phyloP scores from a whole-genome alignment of 1,284 basidiomycete species.

The Naganishia cerealis region DNA sequence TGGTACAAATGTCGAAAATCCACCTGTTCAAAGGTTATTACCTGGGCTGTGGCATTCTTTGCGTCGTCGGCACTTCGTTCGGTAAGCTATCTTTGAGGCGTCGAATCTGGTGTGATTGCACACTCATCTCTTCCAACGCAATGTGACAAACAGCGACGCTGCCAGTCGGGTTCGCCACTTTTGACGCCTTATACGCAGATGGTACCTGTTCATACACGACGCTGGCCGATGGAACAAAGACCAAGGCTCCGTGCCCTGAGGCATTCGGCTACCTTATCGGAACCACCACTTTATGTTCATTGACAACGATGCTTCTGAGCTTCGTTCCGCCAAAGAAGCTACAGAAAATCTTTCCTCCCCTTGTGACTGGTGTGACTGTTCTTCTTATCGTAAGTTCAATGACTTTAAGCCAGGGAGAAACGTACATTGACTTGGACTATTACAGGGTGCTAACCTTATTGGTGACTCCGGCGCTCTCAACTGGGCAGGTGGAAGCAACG shows the following conservation, averaged over 20 bases:
- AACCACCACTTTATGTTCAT: conserved; percentile 71
- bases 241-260: conserved; percentile 67
- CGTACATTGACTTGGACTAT: conserved; percentile 14
- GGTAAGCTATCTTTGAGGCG: background rate
- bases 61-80: conserved; percentile 61
- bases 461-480: conserved; percentile 71
- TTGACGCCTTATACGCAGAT: conserved; percentile 70
- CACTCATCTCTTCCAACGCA: conserved; percentile 69
- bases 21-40: conserved; percentile 37
- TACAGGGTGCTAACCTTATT: conserved; percentile 67
- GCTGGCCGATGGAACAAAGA: conserved; percentile 63
- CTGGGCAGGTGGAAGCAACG: conserved; percentile 73
- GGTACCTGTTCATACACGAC: conserved; percentile 71
- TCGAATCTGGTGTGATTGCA: background rate
- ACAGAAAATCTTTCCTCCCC: conserved; percentile 67
- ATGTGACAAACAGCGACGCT: conserved; percentile 60
- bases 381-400: conserved; percentile 34
- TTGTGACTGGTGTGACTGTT: conserved; percentile 64
- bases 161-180: conserved; percentile 69
- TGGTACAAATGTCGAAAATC: conserved; percentile 50
- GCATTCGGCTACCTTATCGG: conserved; percentile 75
- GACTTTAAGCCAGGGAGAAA: background rate
- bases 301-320: conserved; percentile 75
- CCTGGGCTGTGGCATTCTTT: conserved; percentile 62
- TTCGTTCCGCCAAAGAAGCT: conserved; percentile 62